Base-by-base conservation (phyloP, 225 moss, liverwort and hornwort genomes). In the Bryum argenteum region DNA sequence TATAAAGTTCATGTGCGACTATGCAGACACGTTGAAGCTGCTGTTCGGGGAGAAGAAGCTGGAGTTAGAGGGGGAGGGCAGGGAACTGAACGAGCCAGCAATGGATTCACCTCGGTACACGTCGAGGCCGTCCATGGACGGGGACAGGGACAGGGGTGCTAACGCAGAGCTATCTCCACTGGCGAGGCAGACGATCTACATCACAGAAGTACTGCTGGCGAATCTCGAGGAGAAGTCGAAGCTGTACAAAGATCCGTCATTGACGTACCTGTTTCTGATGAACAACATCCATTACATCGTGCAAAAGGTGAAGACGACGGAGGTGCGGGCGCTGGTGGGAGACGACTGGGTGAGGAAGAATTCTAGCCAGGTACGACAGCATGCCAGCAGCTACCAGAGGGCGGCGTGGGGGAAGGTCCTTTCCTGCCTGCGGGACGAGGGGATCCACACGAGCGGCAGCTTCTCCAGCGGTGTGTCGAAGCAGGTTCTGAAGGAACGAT, bases 281-380 rank as follows among this genome's bases (percentile, higher is more conserved):
- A 94, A 94, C 86, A 94, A 94, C 83, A 88, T 94, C 71, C 93
- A 94, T 76, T 94, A 94, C 61, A 94, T 94, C 72, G 94, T 89
- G 76, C 91, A 94, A 76, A 94, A 94, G 81, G 94, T 94, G 47
- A 91, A 83, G 84, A 80, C 78, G 14, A 84, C 94, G 19, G 94
- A 91, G 77, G 88, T 94, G 56, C 86, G 94, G 0, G 76, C 79
- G 43, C 73, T 94, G 70, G 78, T 94, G 77, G 94, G 94, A 65
- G 94, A 94, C 70, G 91, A 94, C 70, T 94, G 94, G 94, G 94
- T 94, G 80, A 81, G 74, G 4, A 92, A 87, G 77, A 94, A 94
- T 79, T 92, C 87, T 12, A 83, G 82, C 71, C 86, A 91, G 88
- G 97, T 98, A 11, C 80, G 94, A 6, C 48, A 48, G 48, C 16